Conservation (phyloP, 164 flowering plant genomes). For the Stephania yunnanensis region DNA sequence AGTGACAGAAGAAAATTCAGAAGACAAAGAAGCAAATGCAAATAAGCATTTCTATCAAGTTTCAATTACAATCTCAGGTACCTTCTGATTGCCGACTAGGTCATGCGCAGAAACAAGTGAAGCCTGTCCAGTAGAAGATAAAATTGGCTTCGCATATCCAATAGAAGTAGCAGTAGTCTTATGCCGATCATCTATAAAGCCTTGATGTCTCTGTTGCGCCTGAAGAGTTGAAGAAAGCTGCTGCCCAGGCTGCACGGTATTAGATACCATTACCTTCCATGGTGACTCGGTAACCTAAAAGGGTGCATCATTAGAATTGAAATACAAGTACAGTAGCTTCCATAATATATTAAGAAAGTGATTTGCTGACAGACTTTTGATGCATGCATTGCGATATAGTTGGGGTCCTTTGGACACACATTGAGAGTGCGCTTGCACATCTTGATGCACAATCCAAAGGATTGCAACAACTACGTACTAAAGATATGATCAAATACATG, state of each 20-base stretch:
- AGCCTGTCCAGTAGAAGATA: slow-evolving; percentile 42
- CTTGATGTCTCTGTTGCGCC: slow-evolving; percentile 57
- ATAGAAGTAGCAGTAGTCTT: slow-evolving; percentile 34
- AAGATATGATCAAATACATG: too few species aligned
- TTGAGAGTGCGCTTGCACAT: too few species aligned
- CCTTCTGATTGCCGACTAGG: slow-evolving; percentile 48
- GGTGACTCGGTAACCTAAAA: slow-evolving; percentile 32
- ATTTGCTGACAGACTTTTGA: background rate
- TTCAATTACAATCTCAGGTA: slow-evolving; percentile 9
- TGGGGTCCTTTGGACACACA: too few species aligned
- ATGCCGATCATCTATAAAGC: slow-evolving; percentile 52
- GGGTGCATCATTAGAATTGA: background rate
- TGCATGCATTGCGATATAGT: too few species aligned
- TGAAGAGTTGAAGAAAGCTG: slow-evolving; percentile 51
- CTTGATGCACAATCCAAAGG: too few species aligned
- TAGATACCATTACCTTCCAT: slow-evolving; percentile 44
- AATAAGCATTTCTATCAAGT: background rate
- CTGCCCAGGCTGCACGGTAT: slow-evolving; percentile 35
- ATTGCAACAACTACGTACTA: too few species aligned
- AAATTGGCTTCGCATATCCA: slow-evolving; percentile 40
- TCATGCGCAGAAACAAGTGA: slow-evolving; percentile 32
- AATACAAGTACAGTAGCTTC: background rate
- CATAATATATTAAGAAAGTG: background rate
- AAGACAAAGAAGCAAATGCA: background rate
- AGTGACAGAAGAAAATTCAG: background rate